Evolutionary conservation across 2,329 filamentous ascomycete genomes (phyloP).

Genomic region (Ceratocystiopsis brevicomis): DNA sequence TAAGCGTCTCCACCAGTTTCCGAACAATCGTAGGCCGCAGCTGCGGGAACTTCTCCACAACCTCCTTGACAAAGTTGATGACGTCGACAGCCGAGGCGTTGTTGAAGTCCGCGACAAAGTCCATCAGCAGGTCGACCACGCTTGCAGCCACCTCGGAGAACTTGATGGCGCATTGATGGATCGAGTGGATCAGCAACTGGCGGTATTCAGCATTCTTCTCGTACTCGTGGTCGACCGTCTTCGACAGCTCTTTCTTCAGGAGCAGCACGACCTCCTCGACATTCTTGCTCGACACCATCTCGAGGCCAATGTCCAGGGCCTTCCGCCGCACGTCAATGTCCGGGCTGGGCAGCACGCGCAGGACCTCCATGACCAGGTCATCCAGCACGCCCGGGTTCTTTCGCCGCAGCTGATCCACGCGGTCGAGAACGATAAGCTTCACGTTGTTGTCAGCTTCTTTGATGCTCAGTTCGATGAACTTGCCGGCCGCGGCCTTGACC

Average conservation of each 20-base stretch:
- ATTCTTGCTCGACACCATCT: conserved; percentile 98
- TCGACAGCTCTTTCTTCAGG: conserved; percentile 90
- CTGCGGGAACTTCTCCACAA: conserved; percentile 92
- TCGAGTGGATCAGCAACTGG: conserved; percentile 86
- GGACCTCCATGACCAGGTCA: conserved; percentile 89
- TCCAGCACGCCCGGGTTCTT: conserved; percentile 71
- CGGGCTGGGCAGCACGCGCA: conserved; percentile 83
- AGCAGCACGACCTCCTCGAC: conserved; percentile 93
- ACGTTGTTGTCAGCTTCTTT: conserved; percentile 99
- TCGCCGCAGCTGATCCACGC: conserved; percentile 55
- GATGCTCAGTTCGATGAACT: conserved; percentile 93
- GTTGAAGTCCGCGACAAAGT: conserved; percentile 97
- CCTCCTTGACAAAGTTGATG: conserved; percentile 96
- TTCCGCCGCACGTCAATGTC: conserved; percentile 93
- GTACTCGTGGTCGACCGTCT: conserved; percentile 96
- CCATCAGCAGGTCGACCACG: conserved; percentile 93
- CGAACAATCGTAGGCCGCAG: conserved; percentile 74
- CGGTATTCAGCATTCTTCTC: conserved; percentile 96
- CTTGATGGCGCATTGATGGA: conserved; percentile 96
- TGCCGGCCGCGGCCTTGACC: conserved; percentile 86
- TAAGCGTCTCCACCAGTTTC: conserved; percentile 72
- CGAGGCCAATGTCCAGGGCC: conserved; percentile 71
- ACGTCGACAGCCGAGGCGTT: conserved; percentile 93
- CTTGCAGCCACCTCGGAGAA: conserved; percentile 96
- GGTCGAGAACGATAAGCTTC: conserved; percentile 91